These are phyloP conservation scores for Pelargonium nanum DNA, from an alignment of 345 rosid species.

Conservation along the genomic window DNA sequence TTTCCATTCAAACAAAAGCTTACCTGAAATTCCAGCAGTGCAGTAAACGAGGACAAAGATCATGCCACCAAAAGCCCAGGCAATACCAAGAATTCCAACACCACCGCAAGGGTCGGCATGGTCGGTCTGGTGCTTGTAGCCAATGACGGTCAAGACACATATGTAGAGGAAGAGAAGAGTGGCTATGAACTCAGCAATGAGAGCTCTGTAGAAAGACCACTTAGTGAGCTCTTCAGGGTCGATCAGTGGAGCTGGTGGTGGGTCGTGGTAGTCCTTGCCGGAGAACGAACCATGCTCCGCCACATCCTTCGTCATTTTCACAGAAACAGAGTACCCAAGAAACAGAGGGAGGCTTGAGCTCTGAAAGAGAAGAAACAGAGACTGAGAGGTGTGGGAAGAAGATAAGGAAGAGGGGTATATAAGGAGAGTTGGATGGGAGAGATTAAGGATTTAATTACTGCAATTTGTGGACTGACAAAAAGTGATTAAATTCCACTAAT, in stretches of 20 bases:
- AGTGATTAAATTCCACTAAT: too few relatives aligned
- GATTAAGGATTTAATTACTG: too few relatives aligned
- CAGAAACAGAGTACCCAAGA: too few relatives aligned
- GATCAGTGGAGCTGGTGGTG: slow-evolving; percentile 62
- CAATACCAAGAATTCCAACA: slow-evolving; percentile 69
- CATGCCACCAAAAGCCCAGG: slow-evolving; percentile 80
- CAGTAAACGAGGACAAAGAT: slow-evolving; percentile 44
- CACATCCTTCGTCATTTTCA: slow-evolving; percentile 40
- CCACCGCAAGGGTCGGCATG: slow-evolving; percentile 39
- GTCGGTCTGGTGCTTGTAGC: slow-evolving; percentile 47
- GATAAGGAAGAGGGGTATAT: too few relatives aligned
- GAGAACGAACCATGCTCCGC: slow-evolving; percentile 37
- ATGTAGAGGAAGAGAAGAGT: slow-evolving; percentile 70
- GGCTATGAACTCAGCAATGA: too few relatives aligned
- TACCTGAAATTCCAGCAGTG: slow-evolving; percentile 83
- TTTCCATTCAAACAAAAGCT: too few relatives aligned
- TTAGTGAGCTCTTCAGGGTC: slow-evolving; percentile 43
- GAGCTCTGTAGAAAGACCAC: slow-evolving; percentile 81
- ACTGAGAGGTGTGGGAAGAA: neutral
- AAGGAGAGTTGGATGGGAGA: too few relatives aligned
- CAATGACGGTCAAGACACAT: slow-evolving; percentile 63
- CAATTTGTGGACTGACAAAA: too few relatives aligned
- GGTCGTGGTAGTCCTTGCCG: slow-evolving; percentile 66
- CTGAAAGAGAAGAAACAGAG: too few relatives aligned
- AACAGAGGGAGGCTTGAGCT: neutral